phyloP scores from a whole-genome alignment of 1,139 yeast genomes.

The Geotrichum macrosporum region DNA sequence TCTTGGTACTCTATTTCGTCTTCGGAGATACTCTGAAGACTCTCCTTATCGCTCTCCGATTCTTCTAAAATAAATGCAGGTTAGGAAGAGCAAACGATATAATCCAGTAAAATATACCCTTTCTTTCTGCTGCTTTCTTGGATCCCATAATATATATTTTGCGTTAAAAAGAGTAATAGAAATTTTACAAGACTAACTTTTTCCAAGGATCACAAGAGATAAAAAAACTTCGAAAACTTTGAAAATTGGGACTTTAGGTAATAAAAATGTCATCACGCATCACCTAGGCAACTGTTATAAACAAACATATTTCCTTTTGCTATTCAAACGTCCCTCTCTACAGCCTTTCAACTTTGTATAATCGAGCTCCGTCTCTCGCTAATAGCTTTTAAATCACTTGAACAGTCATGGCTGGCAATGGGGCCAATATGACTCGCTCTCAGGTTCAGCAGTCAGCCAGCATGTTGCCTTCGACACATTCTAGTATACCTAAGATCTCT shows the following conservation, averaged over 20 bases:
- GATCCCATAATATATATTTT: constrained; percentile 9
- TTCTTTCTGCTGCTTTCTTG: constrained; percentile 3
- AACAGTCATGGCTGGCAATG: not conserved
- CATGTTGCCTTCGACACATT: not conserved
- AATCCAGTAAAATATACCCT: no score
- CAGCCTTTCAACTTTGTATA: no score
- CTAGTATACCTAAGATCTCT: not conserved
- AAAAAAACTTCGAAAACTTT: not conserved
- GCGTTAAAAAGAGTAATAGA: not conserved
- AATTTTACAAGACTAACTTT: no score
- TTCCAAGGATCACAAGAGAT: not conserved
- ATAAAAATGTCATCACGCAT: not conserved
- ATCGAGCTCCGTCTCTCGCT: not conserved
- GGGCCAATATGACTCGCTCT: not conserved
- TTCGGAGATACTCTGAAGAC: constrained; percentile 9
- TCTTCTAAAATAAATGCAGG: not conserved
- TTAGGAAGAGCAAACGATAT: no score
- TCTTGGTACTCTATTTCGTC: constrained; percentile 20
- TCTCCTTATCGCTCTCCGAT: constrained; percentile 12
- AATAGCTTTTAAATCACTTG: no score
- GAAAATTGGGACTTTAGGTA: constrained; percentile 10
- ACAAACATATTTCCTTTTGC: not conserved
- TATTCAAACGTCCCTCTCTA: not conserved
- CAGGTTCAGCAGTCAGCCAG: constrained; percentile 1
- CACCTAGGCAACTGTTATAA: constrained; percentile 4